Evolutionary conservation across 2,329 filamentous ascomycete species (phyloP).

Genomic region (Claviceps arundinis): DNA sequence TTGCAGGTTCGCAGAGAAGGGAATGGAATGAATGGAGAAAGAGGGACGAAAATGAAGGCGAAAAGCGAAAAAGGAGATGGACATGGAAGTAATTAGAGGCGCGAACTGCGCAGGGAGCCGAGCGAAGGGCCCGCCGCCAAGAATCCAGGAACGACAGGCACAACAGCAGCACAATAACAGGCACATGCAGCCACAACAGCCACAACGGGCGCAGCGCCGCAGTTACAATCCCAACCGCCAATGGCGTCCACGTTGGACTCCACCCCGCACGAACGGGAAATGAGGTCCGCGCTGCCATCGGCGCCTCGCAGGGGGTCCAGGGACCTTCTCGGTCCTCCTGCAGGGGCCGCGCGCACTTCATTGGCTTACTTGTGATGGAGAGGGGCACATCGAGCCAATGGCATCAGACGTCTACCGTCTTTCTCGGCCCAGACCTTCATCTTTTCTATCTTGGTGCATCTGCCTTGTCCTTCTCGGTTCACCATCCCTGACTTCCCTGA

Average conservation of each 20-base stretch:
- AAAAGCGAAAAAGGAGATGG: conserved; percentile 3
- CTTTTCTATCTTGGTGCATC: not conserved
- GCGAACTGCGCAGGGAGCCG: not conserved
- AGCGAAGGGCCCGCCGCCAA: not conserved
- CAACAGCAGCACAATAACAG: not conserved
- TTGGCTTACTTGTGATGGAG: conserved; percentile 3
- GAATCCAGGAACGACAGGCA: not conserved
- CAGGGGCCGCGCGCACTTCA: conserved; percentile 3
- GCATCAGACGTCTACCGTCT: not conserved
- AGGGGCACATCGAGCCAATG: conserved; percentile 1
- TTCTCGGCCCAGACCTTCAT: not conserved
- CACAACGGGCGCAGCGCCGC: not conserved
- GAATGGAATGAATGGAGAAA: not conserved
- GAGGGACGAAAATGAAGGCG: not conserved
- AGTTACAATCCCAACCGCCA: not conserved
- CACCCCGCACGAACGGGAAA: conserved; percentile 4
- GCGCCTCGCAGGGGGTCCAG: not conserved
- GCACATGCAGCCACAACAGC: not conserved
- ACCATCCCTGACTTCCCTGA: too few relatives aligned
- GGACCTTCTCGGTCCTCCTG: not conserved
- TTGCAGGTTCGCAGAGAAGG: not conserved
- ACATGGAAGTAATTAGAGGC: not conserved
- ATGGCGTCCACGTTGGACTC: not conserved
- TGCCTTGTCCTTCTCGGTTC: too few relatives aligned
- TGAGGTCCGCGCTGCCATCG: conserved; percentile 4